These are phyloP conservation scores for Wolfiporia cocos DNA, from an alignment of 1,284 basidiomycete genomes.

Conservation along the genomic window DNA sequence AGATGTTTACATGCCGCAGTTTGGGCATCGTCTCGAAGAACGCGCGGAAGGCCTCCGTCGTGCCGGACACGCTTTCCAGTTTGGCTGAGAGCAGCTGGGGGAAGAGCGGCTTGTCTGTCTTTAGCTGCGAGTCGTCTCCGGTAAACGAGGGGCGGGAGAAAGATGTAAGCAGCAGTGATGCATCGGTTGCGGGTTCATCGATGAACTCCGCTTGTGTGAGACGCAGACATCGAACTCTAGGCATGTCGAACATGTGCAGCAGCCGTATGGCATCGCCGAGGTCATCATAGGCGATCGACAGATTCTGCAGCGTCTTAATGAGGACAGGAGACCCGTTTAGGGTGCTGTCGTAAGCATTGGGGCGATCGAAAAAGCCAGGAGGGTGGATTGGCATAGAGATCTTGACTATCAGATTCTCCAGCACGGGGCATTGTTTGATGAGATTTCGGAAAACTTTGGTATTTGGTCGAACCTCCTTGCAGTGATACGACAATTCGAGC, in stretches of 20 bases:
- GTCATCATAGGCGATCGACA: too few species aligned
- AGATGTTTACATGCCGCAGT: constrained; percentile 3
- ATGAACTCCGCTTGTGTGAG: too few species aligned
- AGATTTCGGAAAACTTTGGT: constrained; percentile 10
- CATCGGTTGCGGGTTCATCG: too few species aligned
- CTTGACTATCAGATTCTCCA: constrained; percentile 12
- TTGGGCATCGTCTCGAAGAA: constrained; percentile 11
- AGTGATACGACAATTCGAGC: constrained; percentile 18
- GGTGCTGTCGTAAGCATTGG: neutral
- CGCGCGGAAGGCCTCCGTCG: constrained; percentile 12
- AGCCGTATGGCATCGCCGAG: too few species aligned
- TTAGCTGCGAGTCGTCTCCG: too few species aligned
- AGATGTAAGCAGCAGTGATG: too few species aligned
- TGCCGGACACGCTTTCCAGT: constrained; percentile 11
- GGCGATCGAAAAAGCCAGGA: neutral
- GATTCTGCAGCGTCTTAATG: too few species aligned
- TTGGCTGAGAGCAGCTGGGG: constrained; percentile 9
- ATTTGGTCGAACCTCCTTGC: constrained; percentile 14
- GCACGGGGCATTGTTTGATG: constrained; percentile 8
- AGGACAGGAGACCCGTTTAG: too few species aligned
- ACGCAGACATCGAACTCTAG: too few species aligned
- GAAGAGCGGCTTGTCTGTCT: constrained; percentile 12
- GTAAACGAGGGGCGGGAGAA: too few species aligned
- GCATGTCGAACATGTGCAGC: too few species aligned
- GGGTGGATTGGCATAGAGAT: constrained; percentile 10